These are phyloP conservation scores for Hypoxylon lenormandii DNA, from an alignment of 495 filamentous ascomycete genomes.

Conservation along the genomic window DNA sequence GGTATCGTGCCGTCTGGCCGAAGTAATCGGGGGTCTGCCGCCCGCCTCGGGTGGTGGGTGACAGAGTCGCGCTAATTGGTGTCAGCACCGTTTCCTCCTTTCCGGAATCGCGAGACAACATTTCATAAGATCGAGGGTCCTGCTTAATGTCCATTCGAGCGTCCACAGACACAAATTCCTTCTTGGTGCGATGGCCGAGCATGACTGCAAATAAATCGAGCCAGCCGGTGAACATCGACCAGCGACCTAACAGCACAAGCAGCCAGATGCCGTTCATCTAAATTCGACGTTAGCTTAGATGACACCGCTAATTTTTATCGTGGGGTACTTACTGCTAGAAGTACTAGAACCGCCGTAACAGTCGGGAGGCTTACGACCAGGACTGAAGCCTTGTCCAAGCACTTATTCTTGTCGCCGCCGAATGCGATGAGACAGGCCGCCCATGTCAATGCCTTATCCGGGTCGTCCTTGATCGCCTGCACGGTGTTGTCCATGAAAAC, in stretches of 20 bases:
- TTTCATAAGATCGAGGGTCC: conserved; percentile 82
- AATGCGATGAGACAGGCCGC: conserved; percentile 72
- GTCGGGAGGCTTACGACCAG: conserved; percentile 79
- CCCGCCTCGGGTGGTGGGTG: conserved; percentile 52
- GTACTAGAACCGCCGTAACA: conserved; percentile 80
- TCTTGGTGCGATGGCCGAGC: conserved; percentile 57
- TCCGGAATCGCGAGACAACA: conserved; percentile 72
- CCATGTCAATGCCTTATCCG: conserved; percentile 69
- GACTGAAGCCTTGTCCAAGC: conserved; percentile 66
- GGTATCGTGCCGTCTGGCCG: conserved; percentile 60
- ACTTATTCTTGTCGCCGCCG: conserved; percentile 73
- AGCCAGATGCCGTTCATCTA: conserved; percentile 87
- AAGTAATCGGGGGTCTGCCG: conserved; percentile 64
- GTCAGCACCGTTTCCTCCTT: conserved; percentile 61
- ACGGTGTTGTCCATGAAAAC: conserved; percentile 82
- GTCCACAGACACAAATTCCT: conserved; percentile 90
- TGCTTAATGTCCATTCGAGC: conserved; percentile 72
- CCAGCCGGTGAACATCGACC: conserved; percentile 88
- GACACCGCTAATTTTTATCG: neutral
- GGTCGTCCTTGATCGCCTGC: conserved; percentile 65
- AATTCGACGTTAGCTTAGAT: conserved; percentile 31
- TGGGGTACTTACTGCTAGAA: conserved; percentile 74
- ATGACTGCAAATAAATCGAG: conserved; percentile 68
- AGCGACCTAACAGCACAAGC: conserved; percentile 80
- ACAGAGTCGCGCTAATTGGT: conserved; percentile 58